Base-by-base conservation (phyloP, 2,329 filamentous ascomycete genomes). In the Aspergillus quadrilineatus region DNA sequence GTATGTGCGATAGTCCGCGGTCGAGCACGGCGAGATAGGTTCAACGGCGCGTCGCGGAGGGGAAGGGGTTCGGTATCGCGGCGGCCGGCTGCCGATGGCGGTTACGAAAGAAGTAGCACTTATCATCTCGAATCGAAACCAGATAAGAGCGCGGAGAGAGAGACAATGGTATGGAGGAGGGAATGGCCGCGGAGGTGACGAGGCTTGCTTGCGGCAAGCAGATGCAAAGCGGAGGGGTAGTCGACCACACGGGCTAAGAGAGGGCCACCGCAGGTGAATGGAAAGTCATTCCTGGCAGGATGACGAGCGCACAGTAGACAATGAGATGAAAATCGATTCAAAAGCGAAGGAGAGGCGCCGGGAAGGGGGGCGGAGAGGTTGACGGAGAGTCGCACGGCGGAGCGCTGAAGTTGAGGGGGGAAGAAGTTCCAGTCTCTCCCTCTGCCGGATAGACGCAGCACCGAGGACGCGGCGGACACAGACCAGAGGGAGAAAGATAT, bases 41-140 rank as follows among this genome's bases (percentile, higher is more conserved):
- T 79, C 76, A 64, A 78, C 68, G 61, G 75, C 75, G 69, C 75
- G 70, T 71, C 72, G 69, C 67, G 76, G 77, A 63, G 77, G 77
- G 14, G 77, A 78, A 54, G 77, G 77, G 54, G 77, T 79, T 61
- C 74, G 74, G 63, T 79, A 79, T 48, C 72, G 70, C 52, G 71
- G 67, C 55, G 76, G 76, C 55, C 74, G 75, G 59, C 64, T 64
- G 53, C 67, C 70, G 55, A 67, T 56, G 37, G 69, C 68, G 54
- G 62, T 67, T 50, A 72, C 58, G 52, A 76, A 77, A 34, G 74
- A 76, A 22, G 71, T 71, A 59, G 74, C 67, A 56, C 63, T 71
- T 60, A 74, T 72, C 74, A 76, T 77, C 50, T 57, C 65, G 52
- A 58, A 46, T 10, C 39, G 26, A n/a, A 47, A 62, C 44, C 32